Conservation (phyloP, 164 flowering plant genomes). For the Piper betle region DNA sequence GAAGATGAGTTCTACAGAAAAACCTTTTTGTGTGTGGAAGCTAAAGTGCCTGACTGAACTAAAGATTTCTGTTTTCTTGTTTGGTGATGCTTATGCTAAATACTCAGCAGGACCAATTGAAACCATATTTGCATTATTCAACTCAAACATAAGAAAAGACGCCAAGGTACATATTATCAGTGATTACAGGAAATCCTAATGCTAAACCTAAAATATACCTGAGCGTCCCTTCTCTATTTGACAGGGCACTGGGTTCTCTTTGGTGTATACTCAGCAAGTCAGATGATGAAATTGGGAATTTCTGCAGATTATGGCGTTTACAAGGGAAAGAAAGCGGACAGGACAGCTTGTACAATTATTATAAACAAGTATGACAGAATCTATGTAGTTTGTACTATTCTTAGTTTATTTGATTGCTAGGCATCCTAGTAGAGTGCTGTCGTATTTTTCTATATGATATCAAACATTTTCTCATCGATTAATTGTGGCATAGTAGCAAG, state of each 20-base stretch:
- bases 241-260: constrained; percentile 59
- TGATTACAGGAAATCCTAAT: not conserved
- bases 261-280: constrained; percentile 43
- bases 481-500: no score
- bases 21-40: constrained; percentile 63
- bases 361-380: constrained; percentile 50
- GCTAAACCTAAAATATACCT: not conserved
- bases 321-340: constrained; percentile 65
- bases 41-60: constrained; percentile 62
- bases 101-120: constrained; percentile 44
- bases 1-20: constrained; percentile 65
- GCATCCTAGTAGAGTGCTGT: no score
- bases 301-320: constrained; percentile 72
- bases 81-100: constrained; percentile 74
- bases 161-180: constrained; percentile 24
- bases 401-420: no score
- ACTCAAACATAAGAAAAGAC: constrained; percentile 58
- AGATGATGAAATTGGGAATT: constrained; percentile 62
- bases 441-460: constrained; percentile 1
- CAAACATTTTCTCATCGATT: no score
- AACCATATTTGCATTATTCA: constrained; percentile 64
- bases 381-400: not conserved
- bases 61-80: constrained; percentile 58
- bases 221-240: constrained; percentile 5
- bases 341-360: constrained; percentile 38